Base-by-base conservation (phyloP, 208 protist species). In the Acanthamoeba healyi region DNA sequence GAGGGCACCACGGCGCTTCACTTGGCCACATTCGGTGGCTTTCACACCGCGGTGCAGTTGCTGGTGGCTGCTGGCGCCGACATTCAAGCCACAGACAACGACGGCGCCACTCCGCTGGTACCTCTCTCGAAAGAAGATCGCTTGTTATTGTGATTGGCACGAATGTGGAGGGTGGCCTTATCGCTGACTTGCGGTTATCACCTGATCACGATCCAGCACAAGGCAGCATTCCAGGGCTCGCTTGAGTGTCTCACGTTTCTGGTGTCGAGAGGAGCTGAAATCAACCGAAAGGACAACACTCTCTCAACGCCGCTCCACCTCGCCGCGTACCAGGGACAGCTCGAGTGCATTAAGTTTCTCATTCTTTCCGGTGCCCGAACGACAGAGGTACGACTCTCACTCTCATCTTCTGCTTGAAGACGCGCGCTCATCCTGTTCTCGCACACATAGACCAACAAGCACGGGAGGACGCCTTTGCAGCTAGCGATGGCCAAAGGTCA, bases 1-100 rank as follows among this genome's bases (percentile, higher is more conserved):
- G 81, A 88, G 19, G 81, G 81, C 9, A 88, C 22, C 46, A 63
- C 81, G 9, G 81, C 81, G 9, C 81, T 88, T 19, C 81, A 88
- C n/a, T 29, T 88, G 38, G 81, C 81, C 12, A 9, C 49, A 6
- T 34, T 65, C 17, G 81, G 46, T 6, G 38, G 46, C 19, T 88
- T 61, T 42, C 12, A 29, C 46, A 34, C 9, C 19, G n/a, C 29
- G 42, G 44, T 88, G 4, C 29, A 88, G 81, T 42, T 88, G 5
- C 81, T 88, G 81, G 38, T 63, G 81, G 51, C 6, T 26, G 46
- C 42, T 34, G 42, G 46, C 19, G 46, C 81, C 9, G 32, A 82
- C 29, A 51, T 82, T 32, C 38, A 82, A 6, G 42, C 42, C 19
- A 29, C 38, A 5, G 72, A 82, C 38, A 54, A 42, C 38, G 38